Conservation (phyloP, 352 stramenopile genomes). For the Plasmopara muralis region DNA sequence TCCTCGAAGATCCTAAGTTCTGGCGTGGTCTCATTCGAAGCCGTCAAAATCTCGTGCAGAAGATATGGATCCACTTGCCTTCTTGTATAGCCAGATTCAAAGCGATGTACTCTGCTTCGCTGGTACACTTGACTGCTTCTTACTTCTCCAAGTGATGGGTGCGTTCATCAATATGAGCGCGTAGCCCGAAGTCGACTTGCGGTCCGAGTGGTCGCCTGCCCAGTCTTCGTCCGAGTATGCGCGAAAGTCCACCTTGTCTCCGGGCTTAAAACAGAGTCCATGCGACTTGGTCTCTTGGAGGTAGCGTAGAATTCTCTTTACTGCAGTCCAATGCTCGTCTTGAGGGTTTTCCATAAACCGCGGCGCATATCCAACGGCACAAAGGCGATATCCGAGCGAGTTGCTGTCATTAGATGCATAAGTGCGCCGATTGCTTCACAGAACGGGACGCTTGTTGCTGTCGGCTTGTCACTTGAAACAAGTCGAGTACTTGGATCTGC, state of each 20-base stretch:
- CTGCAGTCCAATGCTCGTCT: too few species aligned
- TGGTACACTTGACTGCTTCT: constrained; percentile 7
- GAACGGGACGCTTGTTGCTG: constrained; percentile 3
- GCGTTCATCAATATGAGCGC: constrained; percentile 1
- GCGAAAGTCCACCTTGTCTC: too few species aligned
- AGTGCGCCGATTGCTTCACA: constrained; percentile 11
- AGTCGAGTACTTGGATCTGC: background rate
- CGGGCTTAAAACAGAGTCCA: too few species aligned
- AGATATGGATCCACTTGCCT: constrained; percentile 2
- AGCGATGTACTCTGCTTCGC: constrained; percentile 13
- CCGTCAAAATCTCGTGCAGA: constrained; percentile 5
- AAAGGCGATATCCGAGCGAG: constrained; percentile 13
- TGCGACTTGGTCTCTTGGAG: too few species aligned
- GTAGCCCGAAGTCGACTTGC: constrained; percentile 4
- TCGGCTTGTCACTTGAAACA: background rate
- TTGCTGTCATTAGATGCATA: constrained; percentile 17
- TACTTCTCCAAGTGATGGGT: constrained; percentile 1
- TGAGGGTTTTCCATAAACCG: constrained; percentile 19
- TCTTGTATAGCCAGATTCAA: constrained; percentile 6
- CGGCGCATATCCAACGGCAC: constrained; percentile 9
- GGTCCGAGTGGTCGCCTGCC: too few species aligned
- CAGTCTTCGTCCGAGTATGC: too few species aligned
- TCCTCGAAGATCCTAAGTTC: too few species aligned
- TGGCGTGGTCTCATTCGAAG: too few species aligned
- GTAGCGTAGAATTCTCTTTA: too few species aligned